Base-by-base conservation (phyloP, 306 rosid species). In the Lupinus albus region DNA sequence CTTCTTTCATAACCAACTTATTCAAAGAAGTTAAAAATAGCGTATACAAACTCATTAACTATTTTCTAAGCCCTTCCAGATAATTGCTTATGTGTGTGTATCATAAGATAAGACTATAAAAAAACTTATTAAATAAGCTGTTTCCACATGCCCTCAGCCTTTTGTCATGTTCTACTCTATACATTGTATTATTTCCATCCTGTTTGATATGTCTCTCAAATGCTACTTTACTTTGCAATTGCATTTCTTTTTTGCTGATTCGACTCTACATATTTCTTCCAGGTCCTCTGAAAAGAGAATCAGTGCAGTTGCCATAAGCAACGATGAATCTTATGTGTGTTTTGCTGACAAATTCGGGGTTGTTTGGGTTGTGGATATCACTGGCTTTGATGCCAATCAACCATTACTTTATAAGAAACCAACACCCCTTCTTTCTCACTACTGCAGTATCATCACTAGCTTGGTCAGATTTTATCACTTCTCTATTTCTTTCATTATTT, bases 321-420 rank as follows among this genome's bases (percentile, higher is more conserved):
- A 75, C n/a, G 86, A 84, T 8, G 91, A 92, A 9, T 67, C 54
- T 14, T 67, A 84, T 33, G 96, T 90, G 15, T 93, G 99, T 68
- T 93, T 86, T 54, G 97, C 99, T 0, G 99, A 93, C 78, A 93
- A 93, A 71, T 93, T 93, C 46, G 99, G 99, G 51, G 88, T 90
- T 35, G 85, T 93, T 58, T 93, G 97, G 97, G 78, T 83, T 81
- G 86, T 88, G 60, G 91, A 86, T 70, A 81, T 92, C 58, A 70
- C 64, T 72, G 75, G 75, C 7, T 6, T 20, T 14, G 79, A 85
- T 59, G 83, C 66, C 45, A 53, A 74, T 68, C 69, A 78, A 68
- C 66, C 79, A 18, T 58, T 11, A 35, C 44, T 4, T 18, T 59
- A 71, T 69, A 88, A 85, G 78, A 90, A 83, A 72, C 86, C 92